These are phyloP conservation scores for Vaccinium vitisidaea DNA, from an alignment of 148 eudicot species.

Conservation along the genomic window DNA sequence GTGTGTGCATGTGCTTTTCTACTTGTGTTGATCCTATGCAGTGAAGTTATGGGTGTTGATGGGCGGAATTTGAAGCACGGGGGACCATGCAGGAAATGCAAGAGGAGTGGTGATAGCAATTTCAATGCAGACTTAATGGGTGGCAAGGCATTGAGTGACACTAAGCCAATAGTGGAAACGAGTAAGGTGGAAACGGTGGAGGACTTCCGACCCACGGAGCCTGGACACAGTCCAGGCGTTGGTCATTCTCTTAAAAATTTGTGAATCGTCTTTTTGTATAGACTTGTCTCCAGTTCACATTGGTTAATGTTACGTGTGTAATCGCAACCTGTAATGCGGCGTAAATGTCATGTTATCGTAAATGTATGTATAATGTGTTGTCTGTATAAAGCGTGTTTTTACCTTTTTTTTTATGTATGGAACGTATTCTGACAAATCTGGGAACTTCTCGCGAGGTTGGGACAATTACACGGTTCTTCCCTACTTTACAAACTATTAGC, in stretches of 20 bases:
- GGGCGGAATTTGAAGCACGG: slow-evolving; percentile 5
- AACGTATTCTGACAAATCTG: no score
- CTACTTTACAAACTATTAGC: no score
- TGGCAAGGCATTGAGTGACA: background rate
- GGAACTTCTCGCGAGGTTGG: no score
- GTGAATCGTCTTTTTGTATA: background rate
- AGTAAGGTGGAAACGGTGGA: slow-evolving; percentile 5
- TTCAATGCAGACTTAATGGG: background rate
- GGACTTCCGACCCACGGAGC: slow-evolving; percentile 18
- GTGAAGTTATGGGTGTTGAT: background rate
- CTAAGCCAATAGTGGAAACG: background rate
- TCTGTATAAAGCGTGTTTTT: no score
- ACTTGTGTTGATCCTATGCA: background rate
- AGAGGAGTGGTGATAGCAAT: background rate
- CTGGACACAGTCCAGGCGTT: slow-evolving; percentile 56
- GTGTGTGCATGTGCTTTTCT: background rate
- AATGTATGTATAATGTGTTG: no score
- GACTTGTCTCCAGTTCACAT: no score
- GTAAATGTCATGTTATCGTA: background rate
- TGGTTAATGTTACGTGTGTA: background rate
- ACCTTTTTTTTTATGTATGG: no score
- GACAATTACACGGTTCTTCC: no score
- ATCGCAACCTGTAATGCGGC: background rate
- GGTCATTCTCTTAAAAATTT: slow-evolving; percentile 33
- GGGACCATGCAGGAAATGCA: background rate